phyloP scores from a whole-genome alignment of 1,284 basidiomycete genomes.

The Ustilago crameri region DNA sequence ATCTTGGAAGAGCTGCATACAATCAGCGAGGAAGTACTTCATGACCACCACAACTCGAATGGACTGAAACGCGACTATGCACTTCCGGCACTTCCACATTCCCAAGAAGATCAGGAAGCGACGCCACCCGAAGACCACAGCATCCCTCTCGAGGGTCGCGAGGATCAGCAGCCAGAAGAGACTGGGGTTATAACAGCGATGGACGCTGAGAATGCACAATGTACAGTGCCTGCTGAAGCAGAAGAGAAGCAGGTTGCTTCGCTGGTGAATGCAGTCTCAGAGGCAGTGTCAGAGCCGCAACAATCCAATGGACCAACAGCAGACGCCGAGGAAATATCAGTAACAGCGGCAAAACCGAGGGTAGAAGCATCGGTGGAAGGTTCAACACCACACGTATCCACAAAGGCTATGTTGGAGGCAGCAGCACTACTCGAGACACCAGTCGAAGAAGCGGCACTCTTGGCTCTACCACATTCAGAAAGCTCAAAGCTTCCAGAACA shows the following conservation, averaged over 20 bases:
- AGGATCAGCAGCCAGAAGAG: not conserved
- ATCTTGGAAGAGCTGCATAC: conserved; percentile 45
- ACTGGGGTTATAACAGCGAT: not conserved
- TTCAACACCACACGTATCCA: too few species aligned
- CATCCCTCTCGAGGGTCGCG: not conserved
- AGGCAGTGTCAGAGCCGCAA: not conserved
- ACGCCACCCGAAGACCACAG: not conserved
- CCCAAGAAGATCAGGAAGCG: not conserved
- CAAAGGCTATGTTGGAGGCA: too few species aligned
- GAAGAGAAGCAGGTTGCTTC: not conserved
- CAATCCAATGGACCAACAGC: not conserved
- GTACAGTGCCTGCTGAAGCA: not conserved
- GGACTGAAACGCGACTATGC: not conserved
- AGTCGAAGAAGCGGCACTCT: too few species aligned
- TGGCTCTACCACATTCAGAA: too few species aligned
- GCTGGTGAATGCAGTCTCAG: not conserved
- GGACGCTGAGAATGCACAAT: not conserved
- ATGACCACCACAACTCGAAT: not conserved
- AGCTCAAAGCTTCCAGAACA: too few species aligned
- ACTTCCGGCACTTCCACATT: not conserved
- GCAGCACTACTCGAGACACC: too few species aligned
- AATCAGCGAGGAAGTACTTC: conserved; percentile 35
- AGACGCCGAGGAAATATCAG: not conserved
- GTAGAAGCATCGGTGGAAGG: too few species aligned
- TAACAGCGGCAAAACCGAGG: too few species aligned